Base-by-base conservation (phyloP, 106 monocot species). In the Allium cepa region DNA sequence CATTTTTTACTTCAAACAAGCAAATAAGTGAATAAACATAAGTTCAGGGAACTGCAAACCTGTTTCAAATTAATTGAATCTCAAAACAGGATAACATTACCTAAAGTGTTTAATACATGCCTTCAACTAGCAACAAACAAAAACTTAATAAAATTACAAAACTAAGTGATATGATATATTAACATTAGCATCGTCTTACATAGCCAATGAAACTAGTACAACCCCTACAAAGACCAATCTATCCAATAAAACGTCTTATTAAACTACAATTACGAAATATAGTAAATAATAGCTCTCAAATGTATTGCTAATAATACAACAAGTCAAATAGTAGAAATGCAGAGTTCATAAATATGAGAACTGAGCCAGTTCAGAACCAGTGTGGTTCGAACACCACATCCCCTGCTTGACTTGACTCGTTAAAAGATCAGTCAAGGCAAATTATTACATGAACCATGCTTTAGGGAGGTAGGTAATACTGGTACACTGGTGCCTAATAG, bases 351-450 rank as follows among this genome's bases (percentile, higher is more conserved):
- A 52, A 69, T 51, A 73, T 61, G 58, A 26, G 26, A 73, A 73
- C 56, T 53, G 53, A 49, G 62, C 8, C 52, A 62, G 26, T 13
- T 16, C 55, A 68, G 59, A 53, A 63, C 62, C 56, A 81, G 7
- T 51, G 67, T 56, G 22, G 59, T 53, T 56, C 11, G 60, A 67
- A 67, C 27, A 67, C 52, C 17, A 67, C 65, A 50, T 66, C 65
- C 53, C 81, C 71, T 75, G 69, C 80, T 53, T 68, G 58, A 17
- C 81, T 75, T 66, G 79, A 82, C 91, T 75, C 53, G 74, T 68
- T 82, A 88, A 88, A 91, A 91, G 74, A 85, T 88, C 64, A 85
- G 78, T 71, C 92, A 79, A 69, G 68, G 46, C 68, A 69, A 69
- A 26, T 69, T 69, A 69, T 69, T n/a, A 69, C 68, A 69, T 63